phyloP scores from a whole-genome alignment of 371 early-diverging fungal genomes.

The Mortierella sp. region DNA sequence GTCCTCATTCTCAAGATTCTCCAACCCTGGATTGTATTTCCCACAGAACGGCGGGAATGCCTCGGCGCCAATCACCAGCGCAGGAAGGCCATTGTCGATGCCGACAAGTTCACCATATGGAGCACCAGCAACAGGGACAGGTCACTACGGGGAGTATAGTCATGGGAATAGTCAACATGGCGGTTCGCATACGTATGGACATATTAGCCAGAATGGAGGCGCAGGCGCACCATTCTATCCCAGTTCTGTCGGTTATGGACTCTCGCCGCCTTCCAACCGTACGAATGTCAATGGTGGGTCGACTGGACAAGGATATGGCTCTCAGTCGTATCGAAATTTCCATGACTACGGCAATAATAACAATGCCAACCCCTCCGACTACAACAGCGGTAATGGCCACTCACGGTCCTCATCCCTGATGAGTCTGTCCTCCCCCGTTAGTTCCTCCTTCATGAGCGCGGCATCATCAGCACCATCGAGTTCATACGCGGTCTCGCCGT shows the following conservation, averaged over 20 bases:
- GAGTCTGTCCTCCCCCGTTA: conserved; percentile 39
- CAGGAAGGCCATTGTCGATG: conserved; percentile 36
- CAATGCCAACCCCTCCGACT: conserved; percentile 20
- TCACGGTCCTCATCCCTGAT: conserved; percentile 47
- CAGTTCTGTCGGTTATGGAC: conserved; percentile 20
- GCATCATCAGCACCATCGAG: conserved; percentile 26
- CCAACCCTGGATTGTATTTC: conserved; percentile 34
- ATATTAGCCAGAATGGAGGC: conserved; percentile 19
- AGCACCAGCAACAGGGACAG: conserved; percentile 1
- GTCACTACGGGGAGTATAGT: conserved; percentile 40
- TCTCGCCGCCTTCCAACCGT: conserved; percentile 26
- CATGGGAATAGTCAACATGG: conserved; percentile 20
- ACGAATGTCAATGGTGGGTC: conserved; percentile 9
- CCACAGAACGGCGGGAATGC: conserved; percentile 26
- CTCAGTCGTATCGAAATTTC: conserved; percentile 25
- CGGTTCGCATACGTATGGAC: conserved; percentile 28
- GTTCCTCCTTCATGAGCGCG: conserved; percentile 42
- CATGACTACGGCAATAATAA: conserved; percentile 29
- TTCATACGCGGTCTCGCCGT: conserved; percentile 31
- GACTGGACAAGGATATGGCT: conserved; percentile 19
- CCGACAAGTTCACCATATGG: conserved; percentile 34
- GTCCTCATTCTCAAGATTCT: conserved; percentile 30
- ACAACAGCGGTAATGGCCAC: conserved; percentile 18
- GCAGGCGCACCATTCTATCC: conserved; percentile 24
- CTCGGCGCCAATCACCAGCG: conserved; percentile 6